These are phyloP conservation scores for Oryza coarctata DNA, from an alignment of 176 grass and related monocot genomes.

Conservation along the genomic window DNA sequence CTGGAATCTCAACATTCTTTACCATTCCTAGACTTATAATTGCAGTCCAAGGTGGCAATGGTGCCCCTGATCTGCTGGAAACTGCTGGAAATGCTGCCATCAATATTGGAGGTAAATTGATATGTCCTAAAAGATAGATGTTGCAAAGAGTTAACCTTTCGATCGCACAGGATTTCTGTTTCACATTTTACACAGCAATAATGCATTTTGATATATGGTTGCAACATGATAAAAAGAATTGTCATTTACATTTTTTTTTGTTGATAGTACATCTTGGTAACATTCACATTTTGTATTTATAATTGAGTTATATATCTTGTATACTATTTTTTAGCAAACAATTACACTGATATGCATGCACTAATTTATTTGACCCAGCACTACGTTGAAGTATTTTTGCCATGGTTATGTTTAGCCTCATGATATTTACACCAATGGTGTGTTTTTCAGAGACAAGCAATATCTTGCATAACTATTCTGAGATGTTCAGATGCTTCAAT, in stretches of 20 bases:
- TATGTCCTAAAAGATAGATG: constrained; percentile 20
- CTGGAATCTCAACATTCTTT: constrained; percentile 90
- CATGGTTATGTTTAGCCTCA: neutral
- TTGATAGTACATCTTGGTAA: too few species aligned
- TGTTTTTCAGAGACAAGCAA: neutral
- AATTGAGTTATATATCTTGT: neutral
- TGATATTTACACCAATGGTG: neutral
- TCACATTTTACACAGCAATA: constrained; percentile 6
- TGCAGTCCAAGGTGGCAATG: constrained; percentile 79
- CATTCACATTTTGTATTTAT: neutral
- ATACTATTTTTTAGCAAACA: constrained; percentile 17
- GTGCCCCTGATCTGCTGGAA: constrained; percentile 81
- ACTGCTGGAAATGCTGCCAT: constrained; percentile 81
- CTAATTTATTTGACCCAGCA: neutral
- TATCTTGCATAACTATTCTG: constrained; percentile 10
- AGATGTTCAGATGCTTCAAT: neutral
- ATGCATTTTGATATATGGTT: neutral
- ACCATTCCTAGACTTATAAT: constrained; percentile 85
- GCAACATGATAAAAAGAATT: neutral
- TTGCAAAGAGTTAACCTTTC: constrained; percentile 16
- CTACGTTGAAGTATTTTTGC: neutral
- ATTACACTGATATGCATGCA: neutral
- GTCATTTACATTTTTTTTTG: neutral
- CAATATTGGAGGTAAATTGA: constrained; percentile 89
- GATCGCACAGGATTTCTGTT: neutral